Evolutionary conservation across 441 rosid species (phyloP), one percentile per base, ranked within the genome.

Genomic region (Macaranga tanarius): DNA sequence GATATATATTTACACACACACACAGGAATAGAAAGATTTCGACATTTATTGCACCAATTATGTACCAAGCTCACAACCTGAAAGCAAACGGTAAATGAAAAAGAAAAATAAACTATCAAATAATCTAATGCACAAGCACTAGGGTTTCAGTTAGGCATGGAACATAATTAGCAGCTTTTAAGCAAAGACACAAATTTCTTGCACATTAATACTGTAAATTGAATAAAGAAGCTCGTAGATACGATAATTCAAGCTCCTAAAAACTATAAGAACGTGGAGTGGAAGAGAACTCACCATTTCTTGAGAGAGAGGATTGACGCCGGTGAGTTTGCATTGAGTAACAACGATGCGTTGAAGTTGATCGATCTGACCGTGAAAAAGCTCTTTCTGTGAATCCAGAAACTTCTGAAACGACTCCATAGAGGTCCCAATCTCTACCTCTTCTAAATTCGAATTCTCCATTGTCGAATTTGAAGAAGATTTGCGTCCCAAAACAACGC

Each of bases 221-320:
- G 10, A 17, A 48, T n/a, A 65, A 19, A 65, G 40, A 26, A 65
- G 58, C 57, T 48, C 23, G 58, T 11, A 50, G 31, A 31, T 38
- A 11, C 38, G 12, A n/a, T 31, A 54, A 12, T 52, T 54, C 44
- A n/a, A 51, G 38, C 25, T 2, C 40, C 7, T n/a, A 13, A 22
- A 7, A 69, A 4, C 58, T 50, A 50, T 2, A 42, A 38, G 54
- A 55, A 12, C 7, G 2, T 1, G 6, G 59, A 50, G 3, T 28
- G 22, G 2, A 40, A 16, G 51, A 74, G 38, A 9, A 80, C 89
- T 67, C 75, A 93, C 99, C 99, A 93, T 96, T 76, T 96, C 97
- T 79, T 96, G 99, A 42, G 99, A 89, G 68, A 96, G 97, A 69
- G 98, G 99, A 75, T 96, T 96, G 84, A 86, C 99, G 67, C 98